Evolutionary conservation across 1,284 basidiomycete species (phyloP).

Genomic region (Ceratobasidium sp.): DNA sequence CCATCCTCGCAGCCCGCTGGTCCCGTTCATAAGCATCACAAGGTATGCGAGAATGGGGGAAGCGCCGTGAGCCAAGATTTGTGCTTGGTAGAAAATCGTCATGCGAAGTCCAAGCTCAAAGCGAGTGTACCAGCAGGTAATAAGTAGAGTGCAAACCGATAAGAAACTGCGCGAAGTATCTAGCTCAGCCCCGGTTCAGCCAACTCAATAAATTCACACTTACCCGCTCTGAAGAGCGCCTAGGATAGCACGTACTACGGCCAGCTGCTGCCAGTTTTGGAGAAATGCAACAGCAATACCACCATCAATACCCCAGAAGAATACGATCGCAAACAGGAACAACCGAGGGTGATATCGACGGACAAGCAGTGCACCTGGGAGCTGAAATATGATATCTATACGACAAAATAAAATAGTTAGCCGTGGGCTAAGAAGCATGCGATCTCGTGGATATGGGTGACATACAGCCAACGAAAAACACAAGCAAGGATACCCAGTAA

Average conservation of each 20-base stretch:
- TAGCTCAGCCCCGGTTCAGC: neutral
- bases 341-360: slow-evolving; percentile 20
- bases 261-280: slow-evolving; percentile 27
- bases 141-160: slow-evolving; percentile 28
- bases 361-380: slow-evolving; percentile 18
- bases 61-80: slow-evolving; percentile 7
- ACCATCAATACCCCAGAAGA: slow-evolving; percentile 26
- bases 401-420: neutral
- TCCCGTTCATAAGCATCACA: slow-evolving; percentile 19
- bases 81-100: slow-evolving; percentile 22
- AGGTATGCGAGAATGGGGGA: slow-evolving; percentile 22
- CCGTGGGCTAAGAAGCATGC: neutral
- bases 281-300: slow-evolving; percentile 24
- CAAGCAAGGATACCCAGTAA: slow-evolving; percentile 33
- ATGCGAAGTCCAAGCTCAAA: slow-evolving; percentile 26
- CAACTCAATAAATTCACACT: neutral
- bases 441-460: too few species aligned
- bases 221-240: slow-evolving; percentile 18
- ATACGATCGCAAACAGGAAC: slow-evolving; percentile 26
- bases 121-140: slow-evolving; percentile 31
- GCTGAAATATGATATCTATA: slow-evolving; percentile 29
- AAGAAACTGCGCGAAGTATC: slow-evolving; percentile 7
- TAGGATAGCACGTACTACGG: slow-evolving; percentile 19
- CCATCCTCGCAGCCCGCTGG: slow-evolving; percentile 6
- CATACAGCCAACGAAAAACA: slow-evolving; percentile 32